phyloP scores from a whole-genome alignment of 148 eudicot species.

The Rhododendron kiyosumense region DNA sequence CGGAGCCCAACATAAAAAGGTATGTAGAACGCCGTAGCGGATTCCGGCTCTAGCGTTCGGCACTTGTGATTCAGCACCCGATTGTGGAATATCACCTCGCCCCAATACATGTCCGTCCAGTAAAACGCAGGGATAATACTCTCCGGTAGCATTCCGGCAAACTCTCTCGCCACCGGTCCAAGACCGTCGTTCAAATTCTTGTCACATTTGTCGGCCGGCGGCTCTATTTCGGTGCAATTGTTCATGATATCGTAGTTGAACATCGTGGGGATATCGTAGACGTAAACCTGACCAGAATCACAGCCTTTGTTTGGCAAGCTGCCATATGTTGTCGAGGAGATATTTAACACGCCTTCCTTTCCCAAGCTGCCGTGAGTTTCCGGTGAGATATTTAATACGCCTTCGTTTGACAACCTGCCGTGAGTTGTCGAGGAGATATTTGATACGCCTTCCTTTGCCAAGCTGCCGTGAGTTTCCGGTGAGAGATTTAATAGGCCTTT shows the following conservation, averaged over 20 bases:
- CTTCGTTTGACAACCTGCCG: not conserved
- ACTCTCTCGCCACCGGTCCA: constrained; percentile 33
- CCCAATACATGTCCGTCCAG: constrained; percentile 65
- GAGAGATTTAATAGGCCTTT: not conserved
- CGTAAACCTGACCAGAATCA: constrained; percentile 43
- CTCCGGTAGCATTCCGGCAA: constrained; percentile 29
- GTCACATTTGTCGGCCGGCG: constrained; percentile 46
- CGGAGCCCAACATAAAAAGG: constrained; percentile 77
- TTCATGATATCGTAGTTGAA: constrained; percentile 45
- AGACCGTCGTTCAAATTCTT: constrained; percentile 55
- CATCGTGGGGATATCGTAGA: constrained; percentile 52
- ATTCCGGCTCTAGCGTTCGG: constrained; percentile 43
- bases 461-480: not conserved
- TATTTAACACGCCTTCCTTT: not conserved
- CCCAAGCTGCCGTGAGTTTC: not conserved
- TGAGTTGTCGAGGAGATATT: not conserved
- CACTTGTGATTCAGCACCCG: constrained; percentile 49
- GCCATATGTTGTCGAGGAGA: not conserved
- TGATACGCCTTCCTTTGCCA: not conserved
- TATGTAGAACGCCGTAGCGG: constrained; percentile 65
- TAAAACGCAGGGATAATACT: constrained; percentile 36
- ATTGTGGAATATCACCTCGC: constrained; percentile 58
- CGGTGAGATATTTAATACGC: not conserved
- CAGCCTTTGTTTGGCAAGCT: constrained; percentile 11
- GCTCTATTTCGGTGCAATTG: constrained; percentile 49